Evolutionary conservation across 257 asterid species (phyloP), one percentile per base, ranked within the genome.

Genomic region (Penstemon newberryi): DNA sequence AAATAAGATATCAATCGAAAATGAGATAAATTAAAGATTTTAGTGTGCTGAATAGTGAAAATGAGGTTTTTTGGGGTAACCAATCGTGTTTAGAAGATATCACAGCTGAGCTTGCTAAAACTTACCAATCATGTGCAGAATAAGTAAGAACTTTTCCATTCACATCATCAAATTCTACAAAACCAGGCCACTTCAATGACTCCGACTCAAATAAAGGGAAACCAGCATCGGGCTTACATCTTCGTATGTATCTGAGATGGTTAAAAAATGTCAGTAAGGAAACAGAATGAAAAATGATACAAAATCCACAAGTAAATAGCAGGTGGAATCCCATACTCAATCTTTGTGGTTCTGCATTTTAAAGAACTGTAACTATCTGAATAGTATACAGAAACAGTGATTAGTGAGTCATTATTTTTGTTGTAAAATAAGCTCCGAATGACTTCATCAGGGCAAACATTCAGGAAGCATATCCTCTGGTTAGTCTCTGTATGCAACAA

Each of bases 141-240:
- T 87, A 87, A 7, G 96, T 89, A 68, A 89, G 95, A 51, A 89
- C 96, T 77, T 87, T 89, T 8, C 93, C 96, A 68, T 89, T 89
- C 52, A 89, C 96, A 62, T 89, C 96, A 70, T 87, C 96, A 50
- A 89, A 89, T 81, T 87, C 96, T 62, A 87, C 96, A 78, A 89
- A 89, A 49, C 96, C 96, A 6, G 96, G 96, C 96, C 96, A 89
- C 76, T 87, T 89, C 79, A 89, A 78, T 18, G 96, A 87, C 70
- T 89, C 95, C 0, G 93, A 79, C 77, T 89, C 89, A 64, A 89
- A 89, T 12, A 89, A 83, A 4, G 96, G 85, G 57, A 89, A 89
- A 44, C 96, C 96, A 37, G 91, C 95, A 81, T 86, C 95, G 39
- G 95, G 96, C 79, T 89, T 79, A 43, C 89, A 92, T 81, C 96